Evolutionary conservation across 495 filamentous ascomycete genomes (phyloP).

Genomic region (Penicillium cinerascens): DNA sequence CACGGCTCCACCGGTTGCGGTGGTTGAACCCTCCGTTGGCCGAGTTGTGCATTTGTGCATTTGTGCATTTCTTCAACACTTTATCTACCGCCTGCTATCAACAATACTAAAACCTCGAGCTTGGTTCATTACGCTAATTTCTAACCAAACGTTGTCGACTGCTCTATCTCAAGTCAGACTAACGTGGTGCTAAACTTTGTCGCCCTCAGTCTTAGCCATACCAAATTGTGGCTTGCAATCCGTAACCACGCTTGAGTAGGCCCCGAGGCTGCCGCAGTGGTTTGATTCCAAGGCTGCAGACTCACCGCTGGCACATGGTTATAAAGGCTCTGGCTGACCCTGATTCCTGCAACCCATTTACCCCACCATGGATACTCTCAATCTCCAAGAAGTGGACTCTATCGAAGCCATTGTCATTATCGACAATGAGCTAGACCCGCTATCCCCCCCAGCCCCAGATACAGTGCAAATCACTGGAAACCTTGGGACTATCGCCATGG

Average conservation of each 20-base stretch:
- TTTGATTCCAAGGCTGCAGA: too few species aligned
- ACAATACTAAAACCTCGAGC: too few species aligned
- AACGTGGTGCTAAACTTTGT: too few species aligned
- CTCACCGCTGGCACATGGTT: too few species aligned
- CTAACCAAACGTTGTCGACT: too few species aligned
- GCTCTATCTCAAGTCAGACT: too few species aligned
- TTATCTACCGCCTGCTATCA: too few species aligned
- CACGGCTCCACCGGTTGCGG: background rate
- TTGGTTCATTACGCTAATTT: too few species aligned
- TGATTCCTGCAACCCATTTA: background rate
- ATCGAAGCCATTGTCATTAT: conserved; percentile 48
- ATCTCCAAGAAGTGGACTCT: conserved; percentile 45
- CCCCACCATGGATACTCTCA: background rate
- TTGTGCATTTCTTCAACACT: background rate
- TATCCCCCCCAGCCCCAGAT: conserved; percentile 48
- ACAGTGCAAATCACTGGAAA: conserved; percentile 45
- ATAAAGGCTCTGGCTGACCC: background rate
- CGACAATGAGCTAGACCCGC: conserved; percentile 58
- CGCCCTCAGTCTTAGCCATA: too few species aligned
- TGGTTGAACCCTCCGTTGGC: background rate
- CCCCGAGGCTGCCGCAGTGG: too few species aligned
- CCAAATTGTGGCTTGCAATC: too few species aligned
- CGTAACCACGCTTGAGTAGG: too few species aligned
- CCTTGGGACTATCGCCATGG: conserved; percentile 37
- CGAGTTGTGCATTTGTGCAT: background rate